Evolutionary conservation across 768 basidiomycete species (phyloP), one percentile per base, ranked within the genome.

Genomic region (Cystobasidium tubakii): DNA sequence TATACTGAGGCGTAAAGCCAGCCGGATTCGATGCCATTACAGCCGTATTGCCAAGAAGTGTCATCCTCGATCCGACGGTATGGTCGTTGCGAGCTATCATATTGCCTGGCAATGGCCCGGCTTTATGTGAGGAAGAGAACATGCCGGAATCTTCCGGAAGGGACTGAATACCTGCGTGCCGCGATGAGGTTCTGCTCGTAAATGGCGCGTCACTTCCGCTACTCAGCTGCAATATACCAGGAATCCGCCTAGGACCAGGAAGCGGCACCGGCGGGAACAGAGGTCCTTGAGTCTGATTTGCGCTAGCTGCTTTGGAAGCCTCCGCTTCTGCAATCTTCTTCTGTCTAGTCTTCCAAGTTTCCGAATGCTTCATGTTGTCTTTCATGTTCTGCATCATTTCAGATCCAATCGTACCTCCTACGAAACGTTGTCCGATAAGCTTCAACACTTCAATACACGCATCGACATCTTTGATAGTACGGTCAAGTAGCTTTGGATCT

Each of bases 321-420:
- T 50, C 46, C 27, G 25, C 33, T 60, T 60, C 57, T 27, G 4
- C 57, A 29, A 60, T 34, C 13, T 60, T 60, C 25, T 27, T 29
- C 57, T 60, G 29, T 15, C 57, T 27, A 4, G 33, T 29, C 33
- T 60, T 60, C 57, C 57, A 60, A 29, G 57, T 60, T 21, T 60
- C 57, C 12, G 57, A 60, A 31, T 60, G 57, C 23, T 60, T 60
- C 53, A 72, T 42, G 54, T 62, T 31, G 55, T 72, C 70, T 43
- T 39, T 43, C 42, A 65, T 42, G 34, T 65, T 65, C 27, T 31
- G 63, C 13, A 65, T 10, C 63, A 65, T 65, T n/a, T 46, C 43
- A 36, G 43, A 6, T 4, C 63, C 46, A 10, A 53, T 43, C 42
- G 39, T 44, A 34, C 66, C 66, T 25, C 66, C 66, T 23, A 69